Evolutionary conservation across 306 rosid genomes (phyloP), one percentile per base, ranked within the genome.

Genomic region (Cucurbita maxima): DNA sequence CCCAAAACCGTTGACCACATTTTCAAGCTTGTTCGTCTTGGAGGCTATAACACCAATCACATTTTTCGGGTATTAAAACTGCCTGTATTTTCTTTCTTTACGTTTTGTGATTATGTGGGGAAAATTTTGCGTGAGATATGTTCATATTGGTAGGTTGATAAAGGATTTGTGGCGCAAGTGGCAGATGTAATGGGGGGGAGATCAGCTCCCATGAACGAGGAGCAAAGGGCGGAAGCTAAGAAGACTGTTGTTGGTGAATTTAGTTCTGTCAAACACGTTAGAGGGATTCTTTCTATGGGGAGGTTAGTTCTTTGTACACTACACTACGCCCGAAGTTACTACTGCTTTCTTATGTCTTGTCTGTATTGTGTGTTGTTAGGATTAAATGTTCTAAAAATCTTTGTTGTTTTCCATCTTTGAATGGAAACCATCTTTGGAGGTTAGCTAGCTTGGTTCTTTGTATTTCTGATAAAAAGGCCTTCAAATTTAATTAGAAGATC

Each of bases 201-300:
- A 83, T 84, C 81, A 3, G 96, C 97, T 70, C 91, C 97, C 68
- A 86, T 91, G 99, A 91, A 91, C 40, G 88, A 86, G 61, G 95
- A 85, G 54, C 97, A 94, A 84, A 84, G 78, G 75, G 76, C 37
- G 67, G 90, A 79, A 76, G 97, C 92, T 15, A 77, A 73, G 30
- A 91, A 89, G 87, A 86, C 86, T 7, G 88, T 91, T 71, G 83
- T 90, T 74, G 97, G 96, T 74, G 97, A 94, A 78, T 94, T 94
- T 78, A 91, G 97, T 55, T 66, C 69, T 50, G 97, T 94, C 51
- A 94, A 91, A 82, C 99, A 91, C 79, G 91, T 89, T 58, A 85
- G 96, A 50, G 99, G 99, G 5, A 89, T 94, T 85, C 96, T 94
- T 72, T 94, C 99, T 38, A 91, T 94, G 99, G 99, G 99, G 77